These are phyloP conservation scores for Epichloe gansuensis DNA, from an alignment of 2,329 filamentous ascomycete genomes.

Conservation along the genomic window DNA sequence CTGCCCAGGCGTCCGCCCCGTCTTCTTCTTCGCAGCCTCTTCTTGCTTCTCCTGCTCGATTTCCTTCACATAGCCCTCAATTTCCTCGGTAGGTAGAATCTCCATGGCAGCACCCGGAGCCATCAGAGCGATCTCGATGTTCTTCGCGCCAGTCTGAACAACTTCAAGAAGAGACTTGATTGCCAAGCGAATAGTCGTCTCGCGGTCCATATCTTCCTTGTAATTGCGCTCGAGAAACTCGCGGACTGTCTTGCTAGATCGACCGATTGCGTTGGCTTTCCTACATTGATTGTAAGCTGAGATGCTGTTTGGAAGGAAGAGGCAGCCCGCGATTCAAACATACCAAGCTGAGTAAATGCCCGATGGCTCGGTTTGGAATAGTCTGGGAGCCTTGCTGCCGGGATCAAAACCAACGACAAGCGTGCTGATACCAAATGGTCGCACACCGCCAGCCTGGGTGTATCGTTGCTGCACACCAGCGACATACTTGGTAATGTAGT, in stretches of 20 bases:
- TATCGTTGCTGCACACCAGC: conserved; percentile 97
- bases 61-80: conserved; percentile 94
- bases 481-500: conserved; percentile 99
- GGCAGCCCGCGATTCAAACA: not conserved
- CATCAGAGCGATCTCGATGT: conserved; percentile 99
- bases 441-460: conserved; percentile 94
- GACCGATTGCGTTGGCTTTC: conserved; percentile 98
- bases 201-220: conserved; percentile 93
- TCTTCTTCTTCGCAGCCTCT: conserved; percentile 96
- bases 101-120: conserved; percentile 81
- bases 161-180: conserved; percentile 98
- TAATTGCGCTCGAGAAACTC: conserved; percentile 99
- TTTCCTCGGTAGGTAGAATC: conserved; percentile 90
- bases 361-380: conserved; percentile 98
- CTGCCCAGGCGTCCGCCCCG: conserved; percentile 56
- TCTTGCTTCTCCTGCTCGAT: conserved; percentile 99
- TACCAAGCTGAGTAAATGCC: conserved; percentile 99
- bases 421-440: conserved; percentile 97
- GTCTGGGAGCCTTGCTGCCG: conserved; percentile 71
- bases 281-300: conserved; percentile 31
- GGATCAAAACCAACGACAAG: conserved; percentile 98
- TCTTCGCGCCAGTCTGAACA: conserved; percentile 97
- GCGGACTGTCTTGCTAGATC: conserved; percentile 96
- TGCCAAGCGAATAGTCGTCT: conserved; percentile 89
- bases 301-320: conserved; percentile 6